Conservation (phyloP, 2,329 filamentous ascomycete species). For the Talaromyces atroroseus region DNA sequence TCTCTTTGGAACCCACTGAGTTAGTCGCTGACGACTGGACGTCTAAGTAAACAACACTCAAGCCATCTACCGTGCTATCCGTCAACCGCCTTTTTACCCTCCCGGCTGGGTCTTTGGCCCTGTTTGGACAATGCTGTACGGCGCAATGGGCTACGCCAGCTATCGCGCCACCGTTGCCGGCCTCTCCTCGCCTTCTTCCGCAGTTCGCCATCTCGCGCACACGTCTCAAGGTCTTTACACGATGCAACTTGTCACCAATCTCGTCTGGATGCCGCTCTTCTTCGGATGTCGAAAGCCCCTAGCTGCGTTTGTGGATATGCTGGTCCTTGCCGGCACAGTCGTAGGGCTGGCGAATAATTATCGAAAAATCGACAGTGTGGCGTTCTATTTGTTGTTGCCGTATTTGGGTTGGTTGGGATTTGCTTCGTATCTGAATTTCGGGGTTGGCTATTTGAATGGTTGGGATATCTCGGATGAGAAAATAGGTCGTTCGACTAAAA, state of each 20-base stretch:
- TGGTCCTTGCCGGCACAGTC: slow-evolving; percentile 65
- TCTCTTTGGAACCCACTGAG: not conserved
- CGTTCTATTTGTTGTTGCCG: slow-evolving; percentile 69
- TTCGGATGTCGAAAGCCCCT: slow-evolving; percentile 70
- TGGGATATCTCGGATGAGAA: slow-evolving; percentile 51
- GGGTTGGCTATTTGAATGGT: slow-evolving; percentile 61
- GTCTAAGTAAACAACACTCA: slow-evolving; percentile 28
- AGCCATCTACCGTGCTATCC: slow-evolving; percentile 32
- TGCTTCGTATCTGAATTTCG: slow-evolving; percentile 75
- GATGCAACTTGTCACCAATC: slow-evolving; percentile 76
- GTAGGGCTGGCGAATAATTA: slow-evolving; percentile 71
- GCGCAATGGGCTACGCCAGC: slow-evolving; percentile 80
- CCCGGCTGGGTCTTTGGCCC: slow-evolving; percentile 56
- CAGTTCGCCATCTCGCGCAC: slow-evolving; percentile 55
- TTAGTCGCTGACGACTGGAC: not conserved
- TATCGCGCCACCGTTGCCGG: slow-evolving; percentile 67
- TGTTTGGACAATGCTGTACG: slow-evolving; percentile 55
- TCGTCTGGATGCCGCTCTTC: slow-evolving; percentile 90
- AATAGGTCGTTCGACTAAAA: slow-evolving; percentile 5
- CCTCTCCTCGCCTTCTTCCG: slow-evolving; percentile 52
- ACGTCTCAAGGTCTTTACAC: slow-evolving; percentile 76
- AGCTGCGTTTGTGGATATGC: slow-evolving; percentile 69
- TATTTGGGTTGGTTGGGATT: slow-evolving; percentile 85
- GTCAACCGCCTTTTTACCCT: slow-evolving; percentile 49
- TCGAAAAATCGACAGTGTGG: slow-evolving; percentile 65